Base-by-base conservation (phyloP, 306 rosid genomes). In the Lathyrus tuberosus region DNA sequence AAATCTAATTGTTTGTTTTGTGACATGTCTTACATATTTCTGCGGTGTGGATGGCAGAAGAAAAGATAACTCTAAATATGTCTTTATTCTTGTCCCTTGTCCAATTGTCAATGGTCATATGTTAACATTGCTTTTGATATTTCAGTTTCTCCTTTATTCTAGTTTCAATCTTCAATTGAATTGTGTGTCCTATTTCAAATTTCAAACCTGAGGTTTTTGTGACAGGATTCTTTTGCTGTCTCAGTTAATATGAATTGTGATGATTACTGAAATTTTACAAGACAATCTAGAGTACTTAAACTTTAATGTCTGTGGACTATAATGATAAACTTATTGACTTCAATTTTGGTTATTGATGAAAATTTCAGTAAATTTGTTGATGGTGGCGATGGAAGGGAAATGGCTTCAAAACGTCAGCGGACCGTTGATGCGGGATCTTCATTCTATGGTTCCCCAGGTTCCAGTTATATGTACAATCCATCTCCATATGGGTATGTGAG, bases 351-450 rank as follows among this genome's bases (percentile, higher is more conserved):
- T 78, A 59, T 75, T 59, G 37, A 31, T 69, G 49, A 60, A 65
- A 77, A 51, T 54, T 62, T 67, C 76, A 86, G 95, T 64, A 77
- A 80, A 82, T 88, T 67, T 77, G 78, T 65, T 44, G 87, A 88
- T 83, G 92, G 88, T 57, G 87, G 87, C 37, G 93, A 92, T 76
- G 98, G 95, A 15, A 93, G 91, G 26, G 98, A 92, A 82, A 88
- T 90, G 98, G 91, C 96, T 58, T 78, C 96, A 24, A 92, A 92
- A 78, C 96, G 98, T 52, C 96, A 89, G 82, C 84, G 98, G 65
- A 76, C 88, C 15, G 80, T 84, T 53, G 96, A 89, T 59, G 88
- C 83, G 44, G 93, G 96, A 42, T 82, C 98, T 68, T 88, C 98
- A 46, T 87, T 84, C 71, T 89, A 89, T 80, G 98, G 92, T 42